phyloP scores from a whole-genome alignment of 2,329 filamentous ascomycete genomes.

The Pseudogymnoascus sp. region DNA sequence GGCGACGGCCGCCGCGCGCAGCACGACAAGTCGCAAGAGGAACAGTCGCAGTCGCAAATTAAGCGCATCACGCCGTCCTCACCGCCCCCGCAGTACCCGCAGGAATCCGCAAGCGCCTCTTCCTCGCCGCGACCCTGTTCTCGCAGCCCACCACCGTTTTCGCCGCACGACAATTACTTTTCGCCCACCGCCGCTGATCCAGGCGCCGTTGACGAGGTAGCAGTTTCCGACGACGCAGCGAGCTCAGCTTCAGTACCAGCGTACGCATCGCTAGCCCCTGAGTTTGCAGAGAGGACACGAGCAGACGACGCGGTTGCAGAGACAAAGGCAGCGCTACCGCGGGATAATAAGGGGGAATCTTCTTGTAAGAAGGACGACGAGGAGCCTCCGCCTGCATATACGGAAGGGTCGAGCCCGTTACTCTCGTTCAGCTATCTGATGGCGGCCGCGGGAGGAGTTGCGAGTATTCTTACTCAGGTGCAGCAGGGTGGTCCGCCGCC shows the following conservation, averaged over 20 bases:
- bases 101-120: conserved; percentile 43
- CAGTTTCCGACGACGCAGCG: conserved; percentile 33
- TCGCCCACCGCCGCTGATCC: conserved; percentile 47
- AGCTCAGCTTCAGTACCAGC: conserved; percentile 42
- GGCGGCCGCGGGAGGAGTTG: conserved; percentile 92
- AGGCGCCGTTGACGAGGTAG: conserved; percentile 33
- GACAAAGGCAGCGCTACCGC: conserved; percentile 78
- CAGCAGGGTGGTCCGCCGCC: conserved; percentile 83
- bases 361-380: conserved; percentile 73
- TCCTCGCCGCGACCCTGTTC: conserved; percentile 40
- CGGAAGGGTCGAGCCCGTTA: conserved; percentile 88
- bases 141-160: conserved; percentile 28
- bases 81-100: conserved; percentile 48
- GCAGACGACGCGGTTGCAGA: conserved; percentile 55
- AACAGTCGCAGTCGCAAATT: conserved; percentile 19
- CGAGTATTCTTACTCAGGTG: conserved; percentile 99
- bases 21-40: conserved; percentile 23
- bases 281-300: not conserved
- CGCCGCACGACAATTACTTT: conserved; percentile 35
- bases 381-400: conserved; percentile 93
- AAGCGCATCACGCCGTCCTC: conserved; percentile 45
- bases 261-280: conserved; percentile 39
- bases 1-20: conserved; percentile 19
- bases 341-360: conserved; percentile 70
- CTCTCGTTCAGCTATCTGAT: conserved; percentile 93